Percentiles rank a stretch among this genome's conserved stretches.
These are phyloP conservation scores for Trichoderma koningiopsis DNA, from an alignment of 2,329 filamentous ascomycete species.

Conservation along the genomic window DNA sequence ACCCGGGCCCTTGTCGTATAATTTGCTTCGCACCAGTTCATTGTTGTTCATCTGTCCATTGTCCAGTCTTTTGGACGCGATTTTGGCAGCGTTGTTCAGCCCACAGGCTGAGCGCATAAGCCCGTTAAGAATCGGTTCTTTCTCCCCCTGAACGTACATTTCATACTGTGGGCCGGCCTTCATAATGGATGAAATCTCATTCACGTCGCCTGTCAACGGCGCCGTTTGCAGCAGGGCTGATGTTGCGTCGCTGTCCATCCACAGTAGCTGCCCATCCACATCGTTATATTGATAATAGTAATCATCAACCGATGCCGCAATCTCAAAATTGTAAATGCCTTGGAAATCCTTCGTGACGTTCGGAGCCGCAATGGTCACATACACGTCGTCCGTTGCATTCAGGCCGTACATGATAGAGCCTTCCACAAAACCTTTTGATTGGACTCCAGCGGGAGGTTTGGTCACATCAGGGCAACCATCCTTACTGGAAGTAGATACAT, in stretches of 20 bases:
- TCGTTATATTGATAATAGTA: slow-evolving; percentile 68
- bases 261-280: slow-evolving; percentile 59
- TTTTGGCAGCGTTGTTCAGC: slow-evolving; percentile 65
- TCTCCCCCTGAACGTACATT: slow-evolving; percentile 71
- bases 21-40: slow-evolving; percentile 57
- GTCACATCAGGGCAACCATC: slow-evolving; percentile 36
- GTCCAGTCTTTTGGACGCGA: slow-evolving; percentile 54
- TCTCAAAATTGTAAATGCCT: slow-evolving; percentile 75
- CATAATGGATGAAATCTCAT: slow-evolving; percentile 58
- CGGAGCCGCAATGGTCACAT: slow-evolving; percentile 74
- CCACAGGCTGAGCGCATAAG: slow-evolving; percentile 83
- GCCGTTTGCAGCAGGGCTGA: slow-evolving; percentile 79
- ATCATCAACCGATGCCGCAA: slow-evolving; percentile 79
- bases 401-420: slow-evolving; percentile 70
- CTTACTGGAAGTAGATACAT: slow-evolving; percentile 62
- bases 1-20: slow-evolving; percentile 68
- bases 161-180: slow-evolving; percentile 64
- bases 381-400: slow-evolving; percentile 67
- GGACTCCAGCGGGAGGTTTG: slow-evolving; percentile 28
- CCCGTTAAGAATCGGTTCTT: slow-evolving; percentile 64
- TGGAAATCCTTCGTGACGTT: slow-evolving; percentile 60
- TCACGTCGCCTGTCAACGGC: slow-evolving; percentile 64
- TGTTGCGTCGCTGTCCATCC: slow-evolving; percentile 81
- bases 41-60: slow-evolving; percentile 51
- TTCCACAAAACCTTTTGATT: slow-evolving; percentile 56